Evolutionary conservation across 352 stramenopile genomes (phyloP), one percentile per base, ranked within the genome.

Genomic region (Phytopythium ostracodes): DNA sequence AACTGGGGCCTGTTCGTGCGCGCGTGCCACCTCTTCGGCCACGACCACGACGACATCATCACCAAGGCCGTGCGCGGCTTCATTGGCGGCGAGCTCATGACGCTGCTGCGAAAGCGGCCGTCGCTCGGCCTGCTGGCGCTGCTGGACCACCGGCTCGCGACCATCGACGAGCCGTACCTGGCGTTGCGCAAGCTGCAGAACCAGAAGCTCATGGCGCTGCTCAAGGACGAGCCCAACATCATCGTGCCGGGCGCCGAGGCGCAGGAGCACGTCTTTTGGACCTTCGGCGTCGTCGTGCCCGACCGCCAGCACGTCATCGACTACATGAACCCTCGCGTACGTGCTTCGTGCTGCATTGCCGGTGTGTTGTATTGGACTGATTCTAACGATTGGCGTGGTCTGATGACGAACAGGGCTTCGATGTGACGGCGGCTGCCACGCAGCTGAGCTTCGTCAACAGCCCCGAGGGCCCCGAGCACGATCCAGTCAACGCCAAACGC

Each of bases 1-100:
- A 56, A 91, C 52, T 93, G 81, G 61, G 84, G 84, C 0, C 53
- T 93, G n/a, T 83, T 90, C 36, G 72, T 93, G 22, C 78, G 90
- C 46, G 74, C 70, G 7, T 89, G 81, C 57, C 72, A 66, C 4
- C 67, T 73, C 4, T 56, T 91, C 62, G 80, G 79, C 52, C 78
- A 81, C 7, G 71, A 91, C 57, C 81, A 92, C 46, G 80, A 93
- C 64, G 77, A 87, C 59, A 67, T 95, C 18, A 91, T 95, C 59
- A 92, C 85, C 18, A 79, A 77, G 2, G 83, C 83, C 40, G 90
- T 91, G 64, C 84, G 86, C 35, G 86, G 86, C 40, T 95, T 95
- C 60, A 82, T 73, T 35, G 86, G 86, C 14, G 77, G 79, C 11
- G 86, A 95, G 29, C 66, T 95, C 29, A 79, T 95, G 44, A 83